These are phyloP conservation scores for Tetradesmus obliquus DNA, from an alignment of 139 green algal species.

Conservation along the genomic window DNA sequence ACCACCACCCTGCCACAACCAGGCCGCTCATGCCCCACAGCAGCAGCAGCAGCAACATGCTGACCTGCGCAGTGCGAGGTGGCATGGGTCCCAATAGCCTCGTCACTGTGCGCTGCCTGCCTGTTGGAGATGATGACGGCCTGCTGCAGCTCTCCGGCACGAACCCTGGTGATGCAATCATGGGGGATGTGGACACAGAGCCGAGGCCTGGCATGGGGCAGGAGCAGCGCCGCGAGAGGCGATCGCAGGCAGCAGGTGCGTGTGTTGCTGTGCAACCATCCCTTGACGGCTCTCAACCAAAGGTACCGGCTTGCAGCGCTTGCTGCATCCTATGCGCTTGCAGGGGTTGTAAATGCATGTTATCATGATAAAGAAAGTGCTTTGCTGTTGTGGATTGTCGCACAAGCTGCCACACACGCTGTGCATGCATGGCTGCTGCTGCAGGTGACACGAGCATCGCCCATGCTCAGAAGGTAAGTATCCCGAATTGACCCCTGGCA, in stretches of 20 bases:
- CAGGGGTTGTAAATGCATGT: no score
- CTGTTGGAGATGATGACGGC: background rate
- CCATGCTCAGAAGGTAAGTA: background rate
- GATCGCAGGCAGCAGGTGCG: no score
- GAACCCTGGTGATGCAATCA: background rate
- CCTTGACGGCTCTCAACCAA: no score
- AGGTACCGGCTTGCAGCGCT: no score
- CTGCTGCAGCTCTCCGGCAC: constrained; percentile 20
- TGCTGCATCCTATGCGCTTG: no score
- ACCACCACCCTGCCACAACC: background rate
- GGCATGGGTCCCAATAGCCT: background rate
- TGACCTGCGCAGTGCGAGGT: background rate
- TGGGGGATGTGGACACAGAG: constrained; percentile 10
- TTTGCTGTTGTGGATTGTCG: no score
- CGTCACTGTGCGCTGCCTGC: constrained; percentile 17
- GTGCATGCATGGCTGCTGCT: no score
- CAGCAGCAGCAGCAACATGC: background rate
- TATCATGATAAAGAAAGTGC: no score
- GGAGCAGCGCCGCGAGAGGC: background rate
- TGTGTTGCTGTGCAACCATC: no score
- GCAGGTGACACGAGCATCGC: background rate
- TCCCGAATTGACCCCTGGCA: background rate
- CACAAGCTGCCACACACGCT: no score
- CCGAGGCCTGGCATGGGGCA: background rate
- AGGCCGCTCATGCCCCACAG: background rate